phyloP scores from a whole-genome alignment of 75 land plant species.

The Selaginella moellendorffii region DNA sequence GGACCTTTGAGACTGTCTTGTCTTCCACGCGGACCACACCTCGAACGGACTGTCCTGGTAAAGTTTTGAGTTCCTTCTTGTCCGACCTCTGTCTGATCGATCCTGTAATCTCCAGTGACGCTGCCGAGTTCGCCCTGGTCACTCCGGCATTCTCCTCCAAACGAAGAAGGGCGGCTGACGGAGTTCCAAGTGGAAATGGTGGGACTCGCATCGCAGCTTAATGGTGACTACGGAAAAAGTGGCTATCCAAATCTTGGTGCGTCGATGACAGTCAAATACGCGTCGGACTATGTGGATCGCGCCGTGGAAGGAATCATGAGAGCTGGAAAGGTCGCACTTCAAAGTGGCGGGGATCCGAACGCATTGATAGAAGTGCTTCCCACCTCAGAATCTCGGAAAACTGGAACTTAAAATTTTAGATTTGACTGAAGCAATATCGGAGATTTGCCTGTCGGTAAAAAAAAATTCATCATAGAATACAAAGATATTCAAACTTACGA shows the following conservation, averaged over 20 bases:
- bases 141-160: constrained; percentile 36
- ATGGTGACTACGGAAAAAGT: constrained; percentile 38
- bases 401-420: no score
- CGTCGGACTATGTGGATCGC: constrained; percentile 27
- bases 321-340: constrained; percentile 33
- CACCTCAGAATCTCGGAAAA: neutral
- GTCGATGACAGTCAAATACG: constrained; percentile 54
- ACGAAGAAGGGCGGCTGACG: constrained; percentile 42
- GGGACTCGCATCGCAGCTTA: constrained; percentile 58
- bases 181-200: constrained; percentile 83
- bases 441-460: no score
- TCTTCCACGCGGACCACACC: constrained; percentile 37
- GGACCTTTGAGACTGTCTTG: constrained; percentile 58
- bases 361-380: constrained; percentile 32
- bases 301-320: constrained; percentile 53
- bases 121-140: constrained; percentile 49
- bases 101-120: constrained; percentile 42
- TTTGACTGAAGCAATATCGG: no score
- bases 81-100: no score
- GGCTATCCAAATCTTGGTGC: constrained; percentile 32
- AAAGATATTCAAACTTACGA: no score
- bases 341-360: constrained; percentile 40
- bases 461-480: no score
- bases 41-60: constrained; percentile 71
- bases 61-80: neutral